phyloP scores from a whole-genome alignment of 495 filamentous ascomycete species.

The Hypoxylon lienhwacheense region DNA sequence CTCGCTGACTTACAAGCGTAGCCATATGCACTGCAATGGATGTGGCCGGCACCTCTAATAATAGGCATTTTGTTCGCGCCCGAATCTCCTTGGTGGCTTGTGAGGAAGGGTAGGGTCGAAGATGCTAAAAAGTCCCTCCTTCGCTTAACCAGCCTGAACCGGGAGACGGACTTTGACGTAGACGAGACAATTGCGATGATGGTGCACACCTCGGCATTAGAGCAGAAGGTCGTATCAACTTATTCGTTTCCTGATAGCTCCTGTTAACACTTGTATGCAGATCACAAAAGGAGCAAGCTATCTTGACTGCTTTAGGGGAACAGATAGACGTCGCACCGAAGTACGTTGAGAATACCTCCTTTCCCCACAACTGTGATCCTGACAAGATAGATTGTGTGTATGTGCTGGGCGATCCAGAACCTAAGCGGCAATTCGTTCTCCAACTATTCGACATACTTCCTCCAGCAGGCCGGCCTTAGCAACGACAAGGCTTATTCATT shows the following conservation, averaged over 20 bases:
- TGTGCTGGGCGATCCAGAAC: slow-evolving; percentile 85
- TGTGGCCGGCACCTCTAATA: slow-evolving; percentile 78
- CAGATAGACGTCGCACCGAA: slow-evolving; percentile 73
- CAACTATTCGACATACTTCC: slow-evolving; percentile 79
- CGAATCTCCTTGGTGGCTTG: slow-evolving; percentile 82
- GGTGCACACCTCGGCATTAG: slow-evolving; percentile 76
- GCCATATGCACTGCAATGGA: slow-evolving; percentile 77
- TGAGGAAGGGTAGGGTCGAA: slow-evolving; percentile 66
- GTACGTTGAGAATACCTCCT: slow-evolving; percentile 17
- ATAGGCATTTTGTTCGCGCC: slow-evolving; percentile 72
- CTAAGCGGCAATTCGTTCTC: slow-evolving; percentile 77
- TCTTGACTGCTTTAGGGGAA: slow-evolving; percentile 73
- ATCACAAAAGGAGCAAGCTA: slow-evolving; percentile 71
- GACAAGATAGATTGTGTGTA: slow-evolving; percentile 60
- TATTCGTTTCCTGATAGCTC: not conserved
- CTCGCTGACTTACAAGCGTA: slow-evolving; percentile 35
- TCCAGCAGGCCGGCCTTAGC: slow-evolving; percentile 69
- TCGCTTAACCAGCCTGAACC: slow-evolving; percentile 62
- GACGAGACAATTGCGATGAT: slow-evolving; percentile 84
- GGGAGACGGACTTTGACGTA: slow-evolving; percentile 65
- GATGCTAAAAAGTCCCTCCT: slow-evolving; percentile 69
- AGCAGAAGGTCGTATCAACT: slow-evolving; percentile 53
- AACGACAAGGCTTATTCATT: slow-evolving; percentile 65
- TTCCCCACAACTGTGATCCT: slow-evolving; percentile 1
- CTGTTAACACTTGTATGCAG: slow-evolving; percentile 17